These are phyloP conservation scores for Saccharum officinarum DNA, from an alignment of 176 grass and related monocot genomes.

Conservation along the genomic window DNA sequence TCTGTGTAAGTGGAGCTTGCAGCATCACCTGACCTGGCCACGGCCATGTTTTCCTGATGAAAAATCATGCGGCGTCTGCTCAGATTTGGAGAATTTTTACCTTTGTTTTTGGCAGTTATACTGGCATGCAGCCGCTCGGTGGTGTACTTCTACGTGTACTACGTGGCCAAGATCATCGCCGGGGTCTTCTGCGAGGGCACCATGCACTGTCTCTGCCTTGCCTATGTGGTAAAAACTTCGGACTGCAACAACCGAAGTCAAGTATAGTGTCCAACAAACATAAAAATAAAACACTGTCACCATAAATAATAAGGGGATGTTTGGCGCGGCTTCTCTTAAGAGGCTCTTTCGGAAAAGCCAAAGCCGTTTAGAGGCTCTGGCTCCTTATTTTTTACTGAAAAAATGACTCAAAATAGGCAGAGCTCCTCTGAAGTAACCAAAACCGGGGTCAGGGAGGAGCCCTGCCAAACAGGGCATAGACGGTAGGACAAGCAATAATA, in stretches of 20 bases:
- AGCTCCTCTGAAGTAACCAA: too few species aligned
- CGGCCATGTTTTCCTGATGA: neutral
- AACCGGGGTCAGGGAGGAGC: too few species aligned
- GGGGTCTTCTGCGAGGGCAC: conserved; percentile 80
- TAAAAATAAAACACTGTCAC: neutral
- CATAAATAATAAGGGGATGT: too few species aligned
- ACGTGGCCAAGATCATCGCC: conserved; percentile 58
- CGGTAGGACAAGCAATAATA: too few species aligned
- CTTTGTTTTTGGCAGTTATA: conserved; percentile 46
- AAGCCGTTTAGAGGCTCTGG: too few species aligned
- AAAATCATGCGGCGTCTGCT: neutral
- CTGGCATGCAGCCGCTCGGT: conserved; percentile 65
- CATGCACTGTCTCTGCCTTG: conserved; percentile 80
- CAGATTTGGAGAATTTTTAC: neutral
- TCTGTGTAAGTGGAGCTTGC: conserved; percentile 40
- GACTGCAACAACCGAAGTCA: neutral
- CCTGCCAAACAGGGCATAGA: too few species aligned
- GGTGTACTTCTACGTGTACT: conserved; percentile 67
- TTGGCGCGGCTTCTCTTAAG: too few species aligned
- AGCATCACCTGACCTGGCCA: too few species aligned
- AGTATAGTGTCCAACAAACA: neutral
- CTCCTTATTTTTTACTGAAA: too few species aligned
- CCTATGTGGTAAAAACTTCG: conserved; percentile 69
- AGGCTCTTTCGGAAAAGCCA: too few species aligned
- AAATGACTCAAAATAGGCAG: too few species aligned